Evolutionary conservation across 306 rosid genomes (phyloP).

Genomic region (Cotoneaster glaucophyllus): DNA sequence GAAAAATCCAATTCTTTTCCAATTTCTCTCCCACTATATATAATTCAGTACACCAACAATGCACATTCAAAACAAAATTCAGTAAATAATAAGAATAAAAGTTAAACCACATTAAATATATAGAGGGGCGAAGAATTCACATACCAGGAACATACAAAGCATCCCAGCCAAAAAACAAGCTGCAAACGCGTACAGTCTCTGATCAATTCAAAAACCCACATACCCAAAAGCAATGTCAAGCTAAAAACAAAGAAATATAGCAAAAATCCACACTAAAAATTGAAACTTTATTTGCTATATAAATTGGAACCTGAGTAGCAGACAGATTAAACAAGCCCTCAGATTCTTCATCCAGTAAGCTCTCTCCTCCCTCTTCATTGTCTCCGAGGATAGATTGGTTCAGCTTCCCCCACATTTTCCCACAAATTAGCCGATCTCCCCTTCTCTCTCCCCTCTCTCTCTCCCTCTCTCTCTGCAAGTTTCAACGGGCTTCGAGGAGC

Average conservation of each 20-base stretch:
- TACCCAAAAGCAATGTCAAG: conserved; percentile 10
- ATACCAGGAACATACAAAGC: conserved; percentile 75
- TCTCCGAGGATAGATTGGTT: conserved; percentile 27
- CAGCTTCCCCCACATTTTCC: conserved; percentile 59
- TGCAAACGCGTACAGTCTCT: conserved; percentile 87
- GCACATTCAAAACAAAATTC: not conserved
- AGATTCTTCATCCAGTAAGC: conserved; percentile 57
- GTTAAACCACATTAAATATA: not conserved
- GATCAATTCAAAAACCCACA: conserved; percentile 33
- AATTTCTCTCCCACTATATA: not conserved
- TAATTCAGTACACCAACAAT: not conserved
- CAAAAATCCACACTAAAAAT: conserved; percentile 1
- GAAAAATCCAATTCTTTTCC: not conserved
- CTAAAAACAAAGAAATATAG: conserved; percentile 1
- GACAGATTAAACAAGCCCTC: conserved; percentile 59
- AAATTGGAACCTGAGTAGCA: conserved; percentile 52
- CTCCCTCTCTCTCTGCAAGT: not conserved
- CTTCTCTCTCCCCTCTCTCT: not conserved
- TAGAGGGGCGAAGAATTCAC: conserved; percentile 12
- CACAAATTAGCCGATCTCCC: conserved; percentile 8
- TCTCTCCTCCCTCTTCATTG: conserved; percentile 45
- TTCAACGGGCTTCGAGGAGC: not conserved
- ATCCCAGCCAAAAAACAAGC: conserved; percentile 67
- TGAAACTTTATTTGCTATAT: not conserved
- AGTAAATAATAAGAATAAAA: not conserved